Evolutionary conservation across 805 yeast species (phyloP).

Genomic region (Candida namnaoensis): DNA sequence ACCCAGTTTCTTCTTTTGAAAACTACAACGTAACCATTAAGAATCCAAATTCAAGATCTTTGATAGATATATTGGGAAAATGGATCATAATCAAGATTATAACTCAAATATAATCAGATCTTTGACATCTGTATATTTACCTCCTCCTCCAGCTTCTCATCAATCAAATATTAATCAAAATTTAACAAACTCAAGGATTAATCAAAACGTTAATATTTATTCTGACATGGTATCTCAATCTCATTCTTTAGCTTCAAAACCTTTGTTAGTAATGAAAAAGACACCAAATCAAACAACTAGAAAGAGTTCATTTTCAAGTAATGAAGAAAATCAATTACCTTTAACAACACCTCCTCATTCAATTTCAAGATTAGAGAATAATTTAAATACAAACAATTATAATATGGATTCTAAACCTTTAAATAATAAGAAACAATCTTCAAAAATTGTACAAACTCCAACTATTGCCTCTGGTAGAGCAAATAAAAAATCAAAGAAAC

Average conservation of each 20-base stretch:
- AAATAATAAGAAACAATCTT: no score
- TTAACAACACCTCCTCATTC: constrained; percentile 21
- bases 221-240: neutral
- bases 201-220: neutral
- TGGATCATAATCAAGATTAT: constrained; percentile 18
- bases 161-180: neutral
- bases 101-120: constrained; percentile 26
- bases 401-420: no score
- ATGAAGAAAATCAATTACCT: constrained; percentile 3
- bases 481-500: constrained; percentile 7
- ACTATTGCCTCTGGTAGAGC: constrained; percentile 11
- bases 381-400: no score
- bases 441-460: constrained; percentile 16
- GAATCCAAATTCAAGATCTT: no score
- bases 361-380: constrained; percentile 8
- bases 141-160: constrained; percentile 27
- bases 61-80: neutral
- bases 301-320: neutral
- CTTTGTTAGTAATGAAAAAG: neutral
- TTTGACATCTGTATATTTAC: constrained; percentile 28
- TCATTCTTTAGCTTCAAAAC: neutral
- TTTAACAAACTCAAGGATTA: neutral
- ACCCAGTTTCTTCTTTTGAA: no score
- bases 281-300: neutral
- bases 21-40: no score